These are phyloP conservation scores for Amphichorda felina DNA, from an alignment of 2,329 filamentous ascomycete species.

Conservation along the genomic window DNA sequence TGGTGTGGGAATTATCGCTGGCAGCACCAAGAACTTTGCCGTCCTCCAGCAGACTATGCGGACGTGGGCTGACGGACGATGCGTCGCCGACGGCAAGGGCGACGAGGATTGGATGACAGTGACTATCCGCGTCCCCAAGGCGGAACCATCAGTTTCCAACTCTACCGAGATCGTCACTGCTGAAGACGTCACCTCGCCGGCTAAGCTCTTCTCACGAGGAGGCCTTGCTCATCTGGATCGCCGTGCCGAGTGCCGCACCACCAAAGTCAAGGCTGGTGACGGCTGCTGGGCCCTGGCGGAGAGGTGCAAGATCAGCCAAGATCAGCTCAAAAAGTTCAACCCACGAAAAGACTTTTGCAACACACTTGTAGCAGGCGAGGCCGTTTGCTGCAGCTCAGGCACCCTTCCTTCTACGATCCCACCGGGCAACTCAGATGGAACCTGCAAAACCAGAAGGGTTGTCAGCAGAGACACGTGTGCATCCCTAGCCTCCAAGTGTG, in stretches of 20 bases:
- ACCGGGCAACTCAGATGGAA: constrained; percentile 8
- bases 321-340: constrained; percentile 19
- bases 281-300: constrained; percentile 16
- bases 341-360: constrained; percentile 8
- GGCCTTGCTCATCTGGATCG: constrained; percentile 6
- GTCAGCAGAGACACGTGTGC: constrained; percentile 18
- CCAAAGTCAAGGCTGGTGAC: constrained; percentile 11
- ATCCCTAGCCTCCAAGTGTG: constrained; percentile 21
- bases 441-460: constrained; percentile 17
- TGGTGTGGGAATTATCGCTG: constrained; percentile 15
- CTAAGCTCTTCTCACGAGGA: no score
- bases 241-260: not conserved
- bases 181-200: no score
- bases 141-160: constrained; percentile 1
- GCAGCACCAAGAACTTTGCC: constrained; percentile 10
- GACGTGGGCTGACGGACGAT: constrained; percentile 11
- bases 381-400: constrained; percentile 10
- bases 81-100: constrained; percentile 5
- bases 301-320: constrained; percentile 16
- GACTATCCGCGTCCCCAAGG: constrained; percentile 8
- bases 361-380: constrained; percentile 8
- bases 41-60: constrained; percentile 13
- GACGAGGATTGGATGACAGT: constrained; percentile 7
- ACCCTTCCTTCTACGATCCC: constrained; percentile 8
- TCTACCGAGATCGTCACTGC: constrained; percentile 6